phyloP scores from a whole-genome alignment of 192 early-diverging fungal species.

The Coemansia reversa region DNA sequence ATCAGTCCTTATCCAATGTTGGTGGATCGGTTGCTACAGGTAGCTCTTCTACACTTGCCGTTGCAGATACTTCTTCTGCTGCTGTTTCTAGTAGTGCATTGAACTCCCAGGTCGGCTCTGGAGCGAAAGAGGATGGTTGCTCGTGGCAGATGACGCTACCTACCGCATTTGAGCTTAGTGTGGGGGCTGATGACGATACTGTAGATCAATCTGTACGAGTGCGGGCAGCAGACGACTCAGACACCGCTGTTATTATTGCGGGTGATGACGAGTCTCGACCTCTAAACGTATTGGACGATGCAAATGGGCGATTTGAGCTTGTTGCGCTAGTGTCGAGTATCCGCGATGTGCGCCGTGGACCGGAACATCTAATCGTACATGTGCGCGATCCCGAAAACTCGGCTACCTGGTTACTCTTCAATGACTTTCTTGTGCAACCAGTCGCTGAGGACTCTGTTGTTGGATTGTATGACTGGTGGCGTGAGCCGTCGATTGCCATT shows the following conservation, averaged over 20 bases:
- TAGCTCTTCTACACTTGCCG: background rate
- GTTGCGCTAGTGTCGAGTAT: slow-evolving; percentile 45
- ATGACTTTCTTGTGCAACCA: slow-evolving; percentile 90
- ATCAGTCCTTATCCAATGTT: background rate
- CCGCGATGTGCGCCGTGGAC: slow-evolving; percentile 35
- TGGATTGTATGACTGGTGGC: slow-evolving; percentile 39
- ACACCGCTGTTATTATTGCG: background rate
- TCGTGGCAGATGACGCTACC: slow-evolving; percentile 40
- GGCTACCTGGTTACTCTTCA: slow-evolving; percentile 81
- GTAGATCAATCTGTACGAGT: background rate
- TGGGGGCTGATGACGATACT: background rate
- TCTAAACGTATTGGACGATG: background rate
- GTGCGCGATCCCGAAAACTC: slow-evolving; percentile 25
- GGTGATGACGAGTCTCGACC: background rate
- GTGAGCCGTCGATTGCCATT: slow-evolving; percentile 33
- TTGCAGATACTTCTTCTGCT: slow-evolving; percentile 2
- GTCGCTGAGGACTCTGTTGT: slow-evolving; percentile 41
- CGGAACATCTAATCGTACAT: slow-evolving; percentile 50
- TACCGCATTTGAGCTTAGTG: slow-evolving; percentile 11
- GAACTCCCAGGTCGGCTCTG: background rate
- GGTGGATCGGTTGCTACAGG: background rate
- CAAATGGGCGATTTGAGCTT: slow-evolving; percentile 13
- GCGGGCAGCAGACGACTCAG: background rate
- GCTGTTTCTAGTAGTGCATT: background rate
- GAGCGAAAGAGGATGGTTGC: background rate